Evolutionary conservation across 768 basidiomycete genomes (phyloP).

Genomic region (Amanita molliuscula): DNA sequence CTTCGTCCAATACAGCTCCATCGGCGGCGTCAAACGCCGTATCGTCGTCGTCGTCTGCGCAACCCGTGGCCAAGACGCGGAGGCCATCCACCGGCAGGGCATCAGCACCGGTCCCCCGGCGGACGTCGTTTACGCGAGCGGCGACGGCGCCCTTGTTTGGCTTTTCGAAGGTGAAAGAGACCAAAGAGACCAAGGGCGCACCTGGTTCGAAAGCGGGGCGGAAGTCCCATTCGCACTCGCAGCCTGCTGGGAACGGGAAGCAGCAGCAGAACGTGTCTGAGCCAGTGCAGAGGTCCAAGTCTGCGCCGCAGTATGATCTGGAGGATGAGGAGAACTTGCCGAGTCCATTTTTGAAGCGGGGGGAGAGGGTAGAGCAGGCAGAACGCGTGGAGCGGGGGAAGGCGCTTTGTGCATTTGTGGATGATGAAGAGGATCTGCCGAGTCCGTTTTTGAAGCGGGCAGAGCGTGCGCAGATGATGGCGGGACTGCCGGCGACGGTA

Average conservation of each 20-base stretch:
- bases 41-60: constrained; percentile 7
- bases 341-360: constrained; percentile 68
- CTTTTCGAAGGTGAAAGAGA: constrained; percentile 4
- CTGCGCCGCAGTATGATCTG: constrained; percentile 50
- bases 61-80: constrained; percentile 40
- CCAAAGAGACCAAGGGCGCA: too few species aligned
- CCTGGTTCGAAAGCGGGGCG: neutral
- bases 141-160: constrained; percentile 1
- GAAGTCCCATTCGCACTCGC: neutral
- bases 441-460: constrained; percentile 68
- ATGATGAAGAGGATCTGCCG: constrained; percentile 77
- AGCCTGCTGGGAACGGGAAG: constrained; percentile 6
- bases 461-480: constrained; percentile 24
- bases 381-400: neutral
- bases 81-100: constrained; percentile 42
- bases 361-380: constrained; percentile 23
- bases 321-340: constrained; percentile 79
- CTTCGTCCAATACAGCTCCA: neutral
- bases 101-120: neutral
- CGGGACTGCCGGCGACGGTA: neutral
- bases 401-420: constrained; percentile 15
- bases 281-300: constrained; percentile 13
- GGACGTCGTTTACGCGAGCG: constrained; percentile 3
- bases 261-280: constrained; percentile 14
- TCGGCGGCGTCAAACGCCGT: neutral